Evolutionary conservation across 257 asterid genomes (phyloP).

Genomic region (Ballota nigra): DNA sequence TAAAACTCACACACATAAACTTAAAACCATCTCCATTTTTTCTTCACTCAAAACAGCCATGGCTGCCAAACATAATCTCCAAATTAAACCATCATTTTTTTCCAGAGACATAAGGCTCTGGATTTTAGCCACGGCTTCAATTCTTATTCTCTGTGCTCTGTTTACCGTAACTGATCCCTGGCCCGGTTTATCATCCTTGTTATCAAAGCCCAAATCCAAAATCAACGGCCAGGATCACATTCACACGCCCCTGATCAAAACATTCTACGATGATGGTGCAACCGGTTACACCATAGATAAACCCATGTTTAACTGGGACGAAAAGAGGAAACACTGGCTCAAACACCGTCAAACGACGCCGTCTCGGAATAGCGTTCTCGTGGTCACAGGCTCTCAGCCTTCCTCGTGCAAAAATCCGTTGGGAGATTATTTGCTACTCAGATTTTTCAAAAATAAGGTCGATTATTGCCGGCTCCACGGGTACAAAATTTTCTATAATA

Average conservation of each 20-base stretch:
- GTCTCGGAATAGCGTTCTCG: slow-evolving; percentile 37
- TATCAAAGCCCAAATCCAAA: slow-evolving; percentile 15
- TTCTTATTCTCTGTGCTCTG: slow-evolving; percentile 36
- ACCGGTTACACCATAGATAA: slow-evolving; percentile 49
- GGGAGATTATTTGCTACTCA: slow-evolving; percentile 62
- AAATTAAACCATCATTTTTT: slow-evolving; percentile 23
- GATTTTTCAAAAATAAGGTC: slow-evolving; percentile 73
- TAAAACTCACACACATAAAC: neutral
- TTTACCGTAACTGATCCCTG: slow-evolving; percentile 41
- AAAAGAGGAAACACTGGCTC: slow-evolving; percentile 61
- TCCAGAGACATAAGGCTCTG: slow-evolving; percentile 27
- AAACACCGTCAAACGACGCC: slow-evolving; percentile 39
- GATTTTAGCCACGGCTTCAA: slow-evolving; percentile 19
- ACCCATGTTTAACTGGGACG: slow-evolving; percentile 63
- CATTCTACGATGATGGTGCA: slow-evolving; percentile 66
- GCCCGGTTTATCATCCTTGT: slow-evolving; percentile 33
- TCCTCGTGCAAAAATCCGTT: slow-evolving; percentile 49
- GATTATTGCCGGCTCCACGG: slow-evolving; percentile 74
- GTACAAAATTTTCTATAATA: slow-evolving; percentile 56
- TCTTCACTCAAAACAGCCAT: neutral
- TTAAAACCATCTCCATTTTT: neutral
- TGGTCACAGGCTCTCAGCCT: slow-evolving; percentile 79
- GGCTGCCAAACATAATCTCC: neutral
- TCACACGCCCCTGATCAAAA: slow-evolving; percentile 24
- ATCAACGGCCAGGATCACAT: slow-evolving; percentile 19